Evolutionary conservation across 768 basidiomycete genomes (phyloP).

Genomic region (Crucibulum laeve): DNA sequence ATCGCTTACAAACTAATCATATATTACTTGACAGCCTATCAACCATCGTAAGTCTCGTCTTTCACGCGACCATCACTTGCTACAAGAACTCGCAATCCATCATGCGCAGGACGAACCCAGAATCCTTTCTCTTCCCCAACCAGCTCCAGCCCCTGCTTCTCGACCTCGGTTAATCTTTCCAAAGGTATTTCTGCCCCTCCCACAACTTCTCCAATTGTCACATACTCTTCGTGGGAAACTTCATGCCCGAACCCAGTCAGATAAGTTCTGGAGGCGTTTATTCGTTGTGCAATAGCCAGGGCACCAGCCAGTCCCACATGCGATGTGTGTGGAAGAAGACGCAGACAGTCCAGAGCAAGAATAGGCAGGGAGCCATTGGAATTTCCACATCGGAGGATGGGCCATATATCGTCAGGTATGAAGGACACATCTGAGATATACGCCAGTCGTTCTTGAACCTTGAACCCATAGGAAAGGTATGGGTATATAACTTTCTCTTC

Average conservation of each 20-base stretch:
- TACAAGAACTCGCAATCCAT: constrained; percentile 62
- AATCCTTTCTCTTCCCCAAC: constrained; percentile 40
- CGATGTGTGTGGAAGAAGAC: constrained; percentile 62
- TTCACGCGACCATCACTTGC: constrained; percentile 30
- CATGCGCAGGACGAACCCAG: constrained; percentile 74
- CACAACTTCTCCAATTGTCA: constrained; percentile 53
- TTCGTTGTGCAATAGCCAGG: constrained; percentile 45
- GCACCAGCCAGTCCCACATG: constrained; percentile 76
- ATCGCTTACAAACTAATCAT: too few relatives aligned
- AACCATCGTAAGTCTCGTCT: constrained; percentile 47
- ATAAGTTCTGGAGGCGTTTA: constrained; percentile 64
- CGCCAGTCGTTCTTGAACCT: constrained; percentile 57
- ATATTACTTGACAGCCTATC: too few relatives aligned
- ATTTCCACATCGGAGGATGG: constrained; percentile 28
- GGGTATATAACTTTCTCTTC: constrained; percentile 37
- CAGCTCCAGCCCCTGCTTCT: constrained; percentile 37
- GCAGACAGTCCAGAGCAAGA: constrained; percentile 75
- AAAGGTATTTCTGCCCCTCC: constrained; percentile 29
- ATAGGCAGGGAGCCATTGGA: constrained; percentile 35
- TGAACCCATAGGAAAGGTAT: constrained; percentile 67
- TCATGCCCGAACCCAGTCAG: constrained; percentile 74
- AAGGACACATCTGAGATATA: constrained; percentile 84
- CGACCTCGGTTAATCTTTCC: constrained; percentile 23
- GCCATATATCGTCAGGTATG: constrained; percentile 75
- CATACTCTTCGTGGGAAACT: constrained; percentile 75